Base-by-base conservation (phyloP, 352 stramenopile genomes). In the Globisporangium irregulare region DNA sequence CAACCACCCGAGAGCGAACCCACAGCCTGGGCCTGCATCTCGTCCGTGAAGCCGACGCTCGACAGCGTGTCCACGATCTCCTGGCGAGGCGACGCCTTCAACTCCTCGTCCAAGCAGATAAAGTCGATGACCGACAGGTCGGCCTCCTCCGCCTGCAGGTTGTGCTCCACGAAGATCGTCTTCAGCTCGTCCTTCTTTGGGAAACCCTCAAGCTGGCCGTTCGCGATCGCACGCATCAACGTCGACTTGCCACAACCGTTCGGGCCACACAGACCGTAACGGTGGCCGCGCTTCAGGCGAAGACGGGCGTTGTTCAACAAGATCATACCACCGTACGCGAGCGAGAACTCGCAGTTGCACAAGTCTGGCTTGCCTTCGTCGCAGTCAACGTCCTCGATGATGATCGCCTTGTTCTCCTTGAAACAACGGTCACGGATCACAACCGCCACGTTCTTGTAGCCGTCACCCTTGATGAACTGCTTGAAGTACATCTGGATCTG, bases 291-390 rank as follows among this genome's bases (percentile, higher is more conserved):
- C 78, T 95, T 95, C 12, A 98, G 81, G 61, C 90, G 90, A 66
- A 98, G 86, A 70, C 93, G 90, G 6, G 92, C 92, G 75, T 95
- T 94, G 77, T 97, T 95, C 32, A 98, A 77, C 70, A 98, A 69
- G 69, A 97, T 95, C 81, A 96, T 97, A 78, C 93, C 92, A 87
- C 89, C 91, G 77, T 97, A 96, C 6, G 98, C 98, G 59, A 99
- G 90, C 68, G 97, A 99, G 82, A 99, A 99, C 76, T 98, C 94
- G 75, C 97, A 99, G 91, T 99, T 98, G 79, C 97, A 99, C 7
- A 99, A 84, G 75, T 99, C 94, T 48, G 98, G 96, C 62, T 97
- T 94, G 80, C 97, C 95, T 70, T 99, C 95, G 38, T 99, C 97
- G 48, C 98, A 98, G 77, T 99, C 85, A 10, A 99, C 93, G 62